Percentiles rank a stretch among this genome's conserved stretches.
Conservation (phyloP, 2,329 filamentous ascomycete species). For the Elsinoe perseae region DNA sequence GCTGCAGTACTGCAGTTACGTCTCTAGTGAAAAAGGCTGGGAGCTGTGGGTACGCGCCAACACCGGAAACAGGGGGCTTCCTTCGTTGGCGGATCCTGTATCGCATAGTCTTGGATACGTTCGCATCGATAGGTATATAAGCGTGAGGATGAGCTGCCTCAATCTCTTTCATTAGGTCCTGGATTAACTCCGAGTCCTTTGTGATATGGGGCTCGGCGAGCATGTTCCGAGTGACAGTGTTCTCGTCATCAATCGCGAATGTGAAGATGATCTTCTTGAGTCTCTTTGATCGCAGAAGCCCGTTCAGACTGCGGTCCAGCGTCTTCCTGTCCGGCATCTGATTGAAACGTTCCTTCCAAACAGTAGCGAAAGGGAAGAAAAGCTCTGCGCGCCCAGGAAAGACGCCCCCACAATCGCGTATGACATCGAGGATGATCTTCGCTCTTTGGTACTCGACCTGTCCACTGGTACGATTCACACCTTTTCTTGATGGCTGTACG, state of each 20-base stretch:
- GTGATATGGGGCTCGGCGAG: constrained; percentile 41
- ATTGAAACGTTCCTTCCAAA: constrained; percentile 43
- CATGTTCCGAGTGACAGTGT: constrained; percentile 44
- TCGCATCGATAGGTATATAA: constrained; percentile 34
- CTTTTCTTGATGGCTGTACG: constrained; percentile 1
- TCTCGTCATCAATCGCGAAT: constrained; percentile 41
- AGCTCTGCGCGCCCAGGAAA: constrained; percentile 50
- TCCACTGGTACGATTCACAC: constrained; percentile 31
- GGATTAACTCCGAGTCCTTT: constrained; percentile 39
- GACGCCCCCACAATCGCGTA: constrained; percentile 47
- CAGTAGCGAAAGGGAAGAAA: constrained; percentile 46
- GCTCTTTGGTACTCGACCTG: constrained; percentile 39
- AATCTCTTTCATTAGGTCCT: constrained; percentile 42
- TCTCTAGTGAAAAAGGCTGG: constrained; percentile 24
- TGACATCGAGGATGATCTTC: constrained; percentile 47
- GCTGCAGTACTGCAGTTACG: constrained; percentile 1
- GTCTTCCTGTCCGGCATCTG: constrained; percentile 46
- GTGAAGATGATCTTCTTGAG: constrained; percentile 47
- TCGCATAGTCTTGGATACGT: not conserved
- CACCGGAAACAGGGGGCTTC: not conserved
- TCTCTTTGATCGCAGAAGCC: constrained; percentile 43
- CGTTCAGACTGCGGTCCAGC: constrained; percentile 43
- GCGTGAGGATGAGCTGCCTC: constrained; percentile 33
- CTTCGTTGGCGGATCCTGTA: constrained; percentile 3
- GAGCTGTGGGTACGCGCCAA: not conserved